Conservation (phyloP, 306 rosid genomes). For the Trifolium dubium region DNA sequence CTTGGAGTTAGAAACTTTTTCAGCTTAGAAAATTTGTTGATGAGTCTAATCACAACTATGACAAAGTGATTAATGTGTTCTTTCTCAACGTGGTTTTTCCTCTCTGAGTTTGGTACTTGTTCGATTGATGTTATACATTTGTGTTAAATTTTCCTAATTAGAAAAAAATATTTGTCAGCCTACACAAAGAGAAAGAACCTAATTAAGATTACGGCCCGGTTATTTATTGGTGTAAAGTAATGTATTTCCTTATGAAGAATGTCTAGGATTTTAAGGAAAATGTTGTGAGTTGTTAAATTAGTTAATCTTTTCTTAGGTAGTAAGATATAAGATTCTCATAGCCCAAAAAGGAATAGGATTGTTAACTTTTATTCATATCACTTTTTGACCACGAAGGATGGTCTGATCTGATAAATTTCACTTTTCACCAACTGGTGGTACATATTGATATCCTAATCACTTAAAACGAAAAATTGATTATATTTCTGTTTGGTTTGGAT, state of each 20-base stretch:
- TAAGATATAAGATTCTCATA: slow-evolving; percentile 28
- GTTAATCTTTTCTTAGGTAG: slow-evolving; percentile 31
- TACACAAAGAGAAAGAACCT: neutral
- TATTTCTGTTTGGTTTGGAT: too few relatives aligned
- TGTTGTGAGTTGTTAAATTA: slow-evolving; percentile 5
- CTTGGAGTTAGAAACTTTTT: slow-evolving; percentile 17
- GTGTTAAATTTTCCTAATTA: neutral
- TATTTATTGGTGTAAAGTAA: neutral
- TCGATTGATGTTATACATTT: slow-evolving; percentile 24
- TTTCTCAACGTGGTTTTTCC: slow-evolving; percentile 41
- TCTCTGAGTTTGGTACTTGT: slow-evolving; percentile 7
- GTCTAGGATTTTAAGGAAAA: slow-evolving; percentile 30
- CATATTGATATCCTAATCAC: neutral
- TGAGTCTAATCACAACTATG: slow-evolving; percentile 42
- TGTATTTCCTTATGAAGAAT: slow-evolving; percentile 37
- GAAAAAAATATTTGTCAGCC: neutral
- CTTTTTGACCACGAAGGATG: neutral
- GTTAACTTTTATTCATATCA: neutral
- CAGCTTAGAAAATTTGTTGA: slow-evolving; percentile 32
- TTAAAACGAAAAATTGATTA: too few relatives aligned
- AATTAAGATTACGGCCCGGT: neutral
- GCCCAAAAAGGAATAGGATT: neutral
- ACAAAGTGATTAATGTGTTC: slow-evolving; percentile 21
- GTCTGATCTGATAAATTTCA: neutral
- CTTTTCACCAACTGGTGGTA: neutral